phyloP scores from a whole-genome alignment of 345 rosid species.

The Acer saccharum region DNA sequence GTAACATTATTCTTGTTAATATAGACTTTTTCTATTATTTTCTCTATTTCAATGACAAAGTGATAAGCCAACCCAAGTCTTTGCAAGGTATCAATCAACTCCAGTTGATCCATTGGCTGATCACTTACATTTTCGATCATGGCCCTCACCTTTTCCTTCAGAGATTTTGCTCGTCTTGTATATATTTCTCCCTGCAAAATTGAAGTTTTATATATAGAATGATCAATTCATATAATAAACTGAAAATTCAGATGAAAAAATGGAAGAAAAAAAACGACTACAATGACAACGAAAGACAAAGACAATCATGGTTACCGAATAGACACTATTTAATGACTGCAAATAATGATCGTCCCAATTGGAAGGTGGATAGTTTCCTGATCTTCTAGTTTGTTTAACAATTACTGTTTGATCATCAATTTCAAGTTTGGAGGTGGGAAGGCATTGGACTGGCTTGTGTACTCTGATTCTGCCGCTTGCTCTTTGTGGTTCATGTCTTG shows the following conservation, averaged over 20 bases:
- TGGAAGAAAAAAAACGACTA: background rate
- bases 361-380: constrained; percentile 5
- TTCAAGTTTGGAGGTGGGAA: background rate
- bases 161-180: background rate
- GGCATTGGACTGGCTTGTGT: background rate
- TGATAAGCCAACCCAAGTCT: constrained; percentile 22
- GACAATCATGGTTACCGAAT: background rate
- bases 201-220: background rate
- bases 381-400: background rate
- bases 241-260: too few relatives aligned
- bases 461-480: background rate
- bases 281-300: background rate
- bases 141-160: background rate
- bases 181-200: background rate
- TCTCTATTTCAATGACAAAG: constrained; percentile 8
- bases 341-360: constrained; percentile 13
- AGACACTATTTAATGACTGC: background rate
- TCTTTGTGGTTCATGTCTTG: background rate
- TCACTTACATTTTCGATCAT: background rate
- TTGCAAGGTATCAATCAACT: constrained; percentile 16
- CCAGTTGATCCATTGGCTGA: constrained; percentile 9
- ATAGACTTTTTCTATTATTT: background rate
- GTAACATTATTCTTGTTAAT: background rate
- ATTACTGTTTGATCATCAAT: background rate
- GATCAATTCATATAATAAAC: background rate